These are phyloP conservation scores for Madurella fahalii DNA, from an alignment of 2,329 filamentous ascomycete genomes.

Conservation along the genomic window DNA sequence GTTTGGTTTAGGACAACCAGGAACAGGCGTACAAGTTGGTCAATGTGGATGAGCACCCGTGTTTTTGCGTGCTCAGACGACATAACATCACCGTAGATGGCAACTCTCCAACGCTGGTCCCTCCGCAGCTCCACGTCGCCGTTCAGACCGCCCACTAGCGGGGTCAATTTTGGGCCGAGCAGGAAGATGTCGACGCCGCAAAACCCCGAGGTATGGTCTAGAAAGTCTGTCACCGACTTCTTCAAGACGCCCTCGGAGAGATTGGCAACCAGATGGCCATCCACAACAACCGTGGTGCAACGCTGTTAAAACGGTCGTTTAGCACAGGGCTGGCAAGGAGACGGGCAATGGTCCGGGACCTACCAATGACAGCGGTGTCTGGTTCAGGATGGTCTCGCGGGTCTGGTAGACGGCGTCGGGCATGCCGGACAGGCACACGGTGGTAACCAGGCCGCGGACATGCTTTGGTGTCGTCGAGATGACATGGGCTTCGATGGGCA, in stretches of 20 bases:
- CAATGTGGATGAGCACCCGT: slow-evolving; percentile 92
- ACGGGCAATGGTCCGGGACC: slow-evolving; percentile 34
- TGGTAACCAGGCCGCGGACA: slow-evolving; percentile 67
- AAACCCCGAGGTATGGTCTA: slow-evolving; percentile 81
- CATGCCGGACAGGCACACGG: slow-evolving; percentile 85
- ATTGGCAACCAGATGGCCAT: slow-evolving; percentile 85
- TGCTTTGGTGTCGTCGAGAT: slow-evolving; percentile 75
- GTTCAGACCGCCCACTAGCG: slow-evolving; percentile 69
- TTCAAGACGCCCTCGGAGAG: slow-evolving; percentile 62
- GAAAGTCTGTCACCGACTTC: slow-evolving; percentile 71
- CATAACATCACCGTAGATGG: slow-evolving; percentile 92
- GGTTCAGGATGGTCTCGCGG: slow-evolving; percentile 82
- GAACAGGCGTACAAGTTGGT: slow-evolving; percentile 67
- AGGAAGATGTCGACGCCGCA: slow-evolving; percentile 97
- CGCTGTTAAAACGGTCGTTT: slow-evolving; percentile 53
- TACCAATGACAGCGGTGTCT: slow-evolving; percentile 90
- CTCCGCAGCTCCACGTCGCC: slow-evolving; percentile 78
- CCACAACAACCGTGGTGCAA: slow-evolving; percentile 89
- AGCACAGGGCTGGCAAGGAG: slow-evolving; percentile 23
- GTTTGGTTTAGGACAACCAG: background rate
- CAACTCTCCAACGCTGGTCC: slow-evolving; percentile 85
- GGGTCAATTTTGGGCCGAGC: slow-evolving; percentile 81
- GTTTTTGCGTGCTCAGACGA: slow-evolving; percentile 97
- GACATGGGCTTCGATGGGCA: slow-evolving; percentile 79
- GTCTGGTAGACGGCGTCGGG: slow-evolving; percentile 86